These are phyloP conservation scores for Podospora anserina DNA, from an alignment of 495 filamentous ascomycete species.

Conservation along the genomic window DNA sequence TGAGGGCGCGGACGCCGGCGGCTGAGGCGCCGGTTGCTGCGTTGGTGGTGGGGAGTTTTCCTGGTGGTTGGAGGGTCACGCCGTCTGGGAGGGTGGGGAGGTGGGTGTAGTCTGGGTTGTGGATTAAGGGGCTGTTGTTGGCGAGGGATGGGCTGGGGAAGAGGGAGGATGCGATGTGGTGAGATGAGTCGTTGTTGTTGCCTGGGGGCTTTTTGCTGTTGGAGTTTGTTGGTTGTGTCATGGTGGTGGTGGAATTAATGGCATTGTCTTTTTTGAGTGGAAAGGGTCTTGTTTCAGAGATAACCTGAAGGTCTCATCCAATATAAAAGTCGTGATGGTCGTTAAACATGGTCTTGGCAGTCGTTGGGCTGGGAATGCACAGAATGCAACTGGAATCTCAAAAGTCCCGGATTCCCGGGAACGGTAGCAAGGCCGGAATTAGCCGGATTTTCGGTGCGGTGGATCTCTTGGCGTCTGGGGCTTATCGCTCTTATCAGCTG, in stretches of 20 bases:
- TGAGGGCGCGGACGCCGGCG: constrained; percentile 74
- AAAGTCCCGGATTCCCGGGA: constrained; percentile 1
- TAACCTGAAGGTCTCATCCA: background rate
- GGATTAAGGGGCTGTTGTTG: constrained; percentile 23
- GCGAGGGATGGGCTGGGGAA: background rate
- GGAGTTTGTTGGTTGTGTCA: constrained; percentile 9
- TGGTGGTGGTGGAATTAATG: background rate
- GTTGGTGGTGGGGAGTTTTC: constrained; percentile 57
- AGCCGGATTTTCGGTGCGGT: background rate
- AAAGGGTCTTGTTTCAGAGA: background rate
- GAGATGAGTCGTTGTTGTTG: background rate
- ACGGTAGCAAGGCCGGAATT: constrained; percentile 5
- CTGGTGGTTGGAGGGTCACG: constrained; percentile 24
- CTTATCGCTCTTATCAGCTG: background rate
- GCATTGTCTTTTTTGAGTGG: background rate
- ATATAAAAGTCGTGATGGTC: background rate
- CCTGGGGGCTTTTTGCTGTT: constrained; percentile 10
- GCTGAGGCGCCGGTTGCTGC: constrained; percentile 72
- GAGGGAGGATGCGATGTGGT: background rate
- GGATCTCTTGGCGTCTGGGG: background rate
- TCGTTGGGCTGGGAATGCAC: background rate
- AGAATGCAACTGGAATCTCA: background rate
- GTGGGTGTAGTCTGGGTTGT: background rate
- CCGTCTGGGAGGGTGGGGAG: constrained; percentile 40
- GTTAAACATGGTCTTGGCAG: background rate